Evolutionary conservation across 2,329 filamentous ascomycete genomes (phyloP).

Genomic region (Neofusicoccum umdonicola): DNA sequence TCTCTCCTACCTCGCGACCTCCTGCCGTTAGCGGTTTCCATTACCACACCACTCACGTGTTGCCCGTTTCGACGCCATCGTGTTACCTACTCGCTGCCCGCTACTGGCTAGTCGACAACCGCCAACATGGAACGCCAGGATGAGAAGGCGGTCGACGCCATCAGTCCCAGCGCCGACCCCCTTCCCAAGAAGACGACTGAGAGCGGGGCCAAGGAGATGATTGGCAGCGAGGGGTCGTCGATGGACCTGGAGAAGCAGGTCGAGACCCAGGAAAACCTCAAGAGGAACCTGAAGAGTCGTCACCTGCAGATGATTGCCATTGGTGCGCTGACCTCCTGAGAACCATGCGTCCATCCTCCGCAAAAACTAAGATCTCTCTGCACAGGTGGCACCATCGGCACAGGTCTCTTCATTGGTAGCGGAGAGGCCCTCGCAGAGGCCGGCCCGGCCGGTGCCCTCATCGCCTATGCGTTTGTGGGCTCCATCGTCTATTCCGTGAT

Average conservation of each 20-base stretch:
- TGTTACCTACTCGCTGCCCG: not conserved
- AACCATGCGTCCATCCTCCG: constrained; percentile 1
- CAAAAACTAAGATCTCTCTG: not conserved
- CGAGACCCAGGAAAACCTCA: constrained; percentile 25
- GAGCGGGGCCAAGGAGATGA: constrained; percentile 1
- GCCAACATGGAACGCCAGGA: constrained; percentile 10
- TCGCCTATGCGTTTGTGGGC: constrained; percentile 56
- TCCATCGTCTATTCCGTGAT: constrained; percentile 74
- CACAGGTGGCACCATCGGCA: constrained; percentile 46
- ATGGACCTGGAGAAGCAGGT: constrained; percentile 37
- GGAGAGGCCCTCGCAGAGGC: constrained; percentile 48
- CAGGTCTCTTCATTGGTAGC: constrained; percentile 54
- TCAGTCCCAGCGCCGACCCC: not conserved
- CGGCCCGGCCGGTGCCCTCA: constrained; percentile 48
- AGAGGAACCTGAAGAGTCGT: constrained; percentile 36
- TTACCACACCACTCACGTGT: constrained; percentile 14
- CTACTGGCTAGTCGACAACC: not conserved
- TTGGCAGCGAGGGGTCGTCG: constrained; percentile 14
- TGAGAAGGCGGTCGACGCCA: constrained; percentile 15
- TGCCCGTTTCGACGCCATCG: not conserved
- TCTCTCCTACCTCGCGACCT: constrained; percentile 5
- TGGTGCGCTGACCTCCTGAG: constrained; percentile 26
- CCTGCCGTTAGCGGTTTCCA: constrained; percentile 15
- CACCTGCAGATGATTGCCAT: constrained; percentile 42
- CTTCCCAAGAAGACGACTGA: not conserved